Conservation (phyloP, 257 asterid genomes). For the Solanum pinnatisectum region DNA sequence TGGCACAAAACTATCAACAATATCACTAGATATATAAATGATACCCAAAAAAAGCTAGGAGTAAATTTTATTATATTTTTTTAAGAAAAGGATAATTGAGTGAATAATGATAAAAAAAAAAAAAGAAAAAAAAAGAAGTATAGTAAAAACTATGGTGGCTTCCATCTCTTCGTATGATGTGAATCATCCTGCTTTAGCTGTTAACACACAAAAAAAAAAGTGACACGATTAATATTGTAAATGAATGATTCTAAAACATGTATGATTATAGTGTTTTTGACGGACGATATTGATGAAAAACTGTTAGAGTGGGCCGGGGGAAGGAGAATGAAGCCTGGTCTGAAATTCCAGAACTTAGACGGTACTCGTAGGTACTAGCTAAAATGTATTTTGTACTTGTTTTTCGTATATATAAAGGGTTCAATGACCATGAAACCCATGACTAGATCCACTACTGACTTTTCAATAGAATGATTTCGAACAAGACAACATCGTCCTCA, state of each 20-base stretch:
- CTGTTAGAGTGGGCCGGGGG: neutral
- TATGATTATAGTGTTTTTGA: neutral
- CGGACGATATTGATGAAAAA: neutral
- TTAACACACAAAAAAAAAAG: neutral
- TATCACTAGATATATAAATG: neutral
- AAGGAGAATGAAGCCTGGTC: slow-evolving; percentile 1
- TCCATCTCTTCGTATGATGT: neutral
- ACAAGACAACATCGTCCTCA: slow-evolving; percentile 44
- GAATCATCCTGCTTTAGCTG: neutral
- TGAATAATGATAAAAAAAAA: neutral
- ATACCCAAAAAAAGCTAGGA: neutral
- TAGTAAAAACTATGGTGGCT: neutral
- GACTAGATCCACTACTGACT: neutral
- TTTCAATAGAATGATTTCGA: slow-evolving; percentile 21
- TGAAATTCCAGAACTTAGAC: neutral
- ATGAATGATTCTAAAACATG: neutral
- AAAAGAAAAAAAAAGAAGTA: neutral
- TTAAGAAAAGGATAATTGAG: neutral
- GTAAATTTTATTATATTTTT: neutral
- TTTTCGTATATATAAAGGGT: neutral
- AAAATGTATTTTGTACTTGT: neutral
- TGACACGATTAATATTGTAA: neutral
- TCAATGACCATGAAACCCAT: neutral
- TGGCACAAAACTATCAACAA: no score
- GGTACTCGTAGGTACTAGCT: neutral